Percentiles rank a stretch among this genome's conserved stretches.
phyloP scores from a whole-genome alignment of 257 asterid species.

The Solanum raphanifolium region DNA sequence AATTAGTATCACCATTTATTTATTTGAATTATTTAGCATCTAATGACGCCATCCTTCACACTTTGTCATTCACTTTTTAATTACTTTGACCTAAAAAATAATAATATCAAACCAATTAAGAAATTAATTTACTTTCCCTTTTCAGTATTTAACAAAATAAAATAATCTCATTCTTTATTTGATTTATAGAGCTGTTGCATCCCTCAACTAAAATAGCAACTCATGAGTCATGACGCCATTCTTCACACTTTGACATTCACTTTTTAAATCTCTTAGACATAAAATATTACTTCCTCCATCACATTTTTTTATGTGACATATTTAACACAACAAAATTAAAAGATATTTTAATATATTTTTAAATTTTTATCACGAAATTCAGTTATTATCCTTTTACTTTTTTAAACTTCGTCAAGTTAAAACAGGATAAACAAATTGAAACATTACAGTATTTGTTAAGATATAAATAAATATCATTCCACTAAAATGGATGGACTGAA shows the following conservation, averaged over 20 bases:
- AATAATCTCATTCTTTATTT: background rate
- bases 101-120: background rate
- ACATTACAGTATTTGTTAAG: background rate
- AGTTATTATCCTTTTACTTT: background rate
- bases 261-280: background rate
- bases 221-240: background rate
- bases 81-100: background rate
- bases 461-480: background rate
- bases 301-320: background rate
- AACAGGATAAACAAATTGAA: background rate
- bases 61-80: background rate
- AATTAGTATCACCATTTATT: background rate
- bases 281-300: background rate
- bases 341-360: accelerated
- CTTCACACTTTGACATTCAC: background rate
- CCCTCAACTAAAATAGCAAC: background rate
- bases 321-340: background rate
- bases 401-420: background rate
- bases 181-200: background rate
- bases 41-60: background rate
- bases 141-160: background rate
- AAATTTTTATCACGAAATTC: accelerated
- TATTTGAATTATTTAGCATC: background rate
- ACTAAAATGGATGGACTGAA: background rate
- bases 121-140: background rate